phyloP scores from a whole-genome alignment of 305 asterid genomes.

The Solanum chacoense region DNA sequence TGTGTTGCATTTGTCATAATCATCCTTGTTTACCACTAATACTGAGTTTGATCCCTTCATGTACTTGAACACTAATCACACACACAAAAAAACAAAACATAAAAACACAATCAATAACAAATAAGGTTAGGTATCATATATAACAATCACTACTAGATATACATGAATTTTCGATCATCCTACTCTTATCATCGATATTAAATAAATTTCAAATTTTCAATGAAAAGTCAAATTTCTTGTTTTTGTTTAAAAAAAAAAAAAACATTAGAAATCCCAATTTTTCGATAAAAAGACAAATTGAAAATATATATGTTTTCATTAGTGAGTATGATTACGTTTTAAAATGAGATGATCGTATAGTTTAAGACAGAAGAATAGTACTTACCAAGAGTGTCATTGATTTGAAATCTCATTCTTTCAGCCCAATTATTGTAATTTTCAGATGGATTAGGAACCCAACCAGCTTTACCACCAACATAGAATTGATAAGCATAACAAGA shows the following conservation, averaged over 20 bases:
- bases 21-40: conserved; percentile 43
- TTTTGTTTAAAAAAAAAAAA: too few species aligned
- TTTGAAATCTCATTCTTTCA: conserved; percentile 43
- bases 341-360: background rate
- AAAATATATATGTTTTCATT: background rate
- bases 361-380: background rate
- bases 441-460: conserved; percentile 52
- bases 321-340: background rate
- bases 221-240: background rate
- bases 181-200: background rate
- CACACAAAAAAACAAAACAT: background rate
- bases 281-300: background rate
- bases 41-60: conserved; percentile 48
- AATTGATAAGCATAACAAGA: conserved; percentile 28
- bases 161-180: background rate
- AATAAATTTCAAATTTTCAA: background rate
- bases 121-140: background rate
- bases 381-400: conserved; percentile 59
- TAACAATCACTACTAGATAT: background rate
- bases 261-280: background rate
- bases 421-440: conserved; percentile 54
- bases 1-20: conserved; percentile 44
- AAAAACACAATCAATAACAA: background rate
- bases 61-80: conserved; percentile 45
- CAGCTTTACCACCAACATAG: conserved; percentile 42